Base-by-base conservation (phyloP, 257 asterid species). In the Nicotiana undulata region DNA sequence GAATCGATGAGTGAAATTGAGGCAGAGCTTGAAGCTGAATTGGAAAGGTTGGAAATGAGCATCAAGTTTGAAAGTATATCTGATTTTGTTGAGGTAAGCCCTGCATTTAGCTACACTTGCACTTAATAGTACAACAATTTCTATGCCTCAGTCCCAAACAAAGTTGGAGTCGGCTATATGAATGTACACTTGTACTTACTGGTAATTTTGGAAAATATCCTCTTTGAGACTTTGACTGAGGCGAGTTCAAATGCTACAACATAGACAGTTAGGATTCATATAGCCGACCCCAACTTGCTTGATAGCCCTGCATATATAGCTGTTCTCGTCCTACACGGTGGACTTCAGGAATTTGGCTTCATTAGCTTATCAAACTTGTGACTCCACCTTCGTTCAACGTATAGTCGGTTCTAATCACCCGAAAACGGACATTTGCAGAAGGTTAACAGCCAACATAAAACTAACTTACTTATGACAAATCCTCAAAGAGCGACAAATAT, bases 21-120 rank as follows among this genome's bases (percentile, higher is more conserved):
- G 84, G 93, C 92, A 26, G 96, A 93, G 81, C 97, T 93, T 82
- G 90, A 91, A 82, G 93, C 91, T 70, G 98, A 93, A 85, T 89
- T 93, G 63, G 97, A 87, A 88, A 89, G 91, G 85, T 87, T 93
- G 67, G 97, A 90, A 80, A 79, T 82, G 20, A 88, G 83, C 90
- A 76, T 91, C 87, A 85, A 84, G 66, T 72, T 78, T 74, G 93
- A 87, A 74, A 86, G 82, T 66, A 80, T 81, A 66, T 80, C 88
- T 53, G 28, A 37, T 55, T 79, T 79, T 68, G 83, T 82, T 61
- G 91, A 91, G 93, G 96, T 88, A 84, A 87, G 81, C 60, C 46
- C 46, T 79, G 61, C 80, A 66, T 68, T 58, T 46, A 17, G 76
- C 56, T 40, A 11, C 2, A 67, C 31, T n/a, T n/a, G n/a, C n/a